Evolutionary conservation across 345 rosid species (phyloP), one percentile per base, ranked within the genome.

Genomic region (Litchi chinensis): DNA sequence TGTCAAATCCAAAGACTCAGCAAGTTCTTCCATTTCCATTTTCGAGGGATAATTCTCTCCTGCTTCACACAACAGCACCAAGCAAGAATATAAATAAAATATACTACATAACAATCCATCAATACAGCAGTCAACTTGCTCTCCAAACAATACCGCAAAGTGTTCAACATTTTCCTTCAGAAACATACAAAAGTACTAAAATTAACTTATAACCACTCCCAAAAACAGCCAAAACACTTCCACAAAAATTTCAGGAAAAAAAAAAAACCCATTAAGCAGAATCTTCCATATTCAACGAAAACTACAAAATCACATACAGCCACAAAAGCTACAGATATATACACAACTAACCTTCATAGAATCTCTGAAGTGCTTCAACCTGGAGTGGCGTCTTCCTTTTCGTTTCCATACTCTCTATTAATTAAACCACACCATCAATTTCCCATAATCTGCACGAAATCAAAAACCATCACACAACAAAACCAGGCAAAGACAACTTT

Each of bases 361-460:
- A 86, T 63, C 79, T 76, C 83, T 89, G 91, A 50, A 96, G 97
- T 63, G 93, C 89, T 83, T 88, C 82, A 85, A 90, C 88, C 87
- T 92, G 98, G 56, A 73, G 80, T 22, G 89, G 85, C 22, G 97
- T 86, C 86, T 96, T 94, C 83, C 86, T 94, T 92, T 88, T 92
- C 86, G 82, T 86, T 56, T 87, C 87, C 78, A 79, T 72, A 10
- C 76, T 65, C 64, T 24, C 26, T 28, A n/a, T 65, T 57, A 44
- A 50, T 70, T 48, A 44, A 62, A 57, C 44, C 22, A 76, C 68
- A 60, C 26, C 9, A 48, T 50, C 39, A 76, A 81, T 60, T 56
- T 48, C 37, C 73, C 70, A 59, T 70, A 39, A 63, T 68, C 82
- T 44, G 73, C 68, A 68, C 62, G 37, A 50, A 68, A 24, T 71